Evolutionary conservation across 2,329 filamentous ascomycete species (phyloP).

Genomic region (Hymenoscyphus fraxineus): DNA sequence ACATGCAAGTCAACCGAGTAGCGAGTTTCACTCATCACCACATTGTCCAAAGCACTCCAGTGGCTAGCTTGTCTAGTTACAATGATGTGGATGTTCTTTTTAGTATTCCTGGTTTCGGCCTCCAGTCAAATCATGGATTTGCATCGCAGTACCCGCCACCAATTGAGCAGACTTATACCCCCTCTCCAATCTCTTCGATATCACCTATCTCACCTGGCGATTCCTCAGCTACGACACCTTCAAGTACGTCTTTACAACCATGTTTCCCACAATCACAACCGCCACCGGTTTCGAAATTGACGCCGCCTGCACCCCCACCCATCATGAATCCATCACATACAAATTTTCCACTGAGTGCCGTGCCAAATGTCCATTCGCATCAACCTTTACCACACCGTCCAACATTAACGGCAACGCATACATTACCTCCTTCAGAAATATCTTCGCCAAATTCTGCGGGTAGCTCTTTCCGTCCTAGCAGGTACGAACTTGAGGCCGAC

Average conservation of each 20-base stretch:
- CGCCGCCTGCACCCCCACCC: constrained; percentile 15
- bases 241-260: constrained; percentile 19
- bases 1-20: constrained; percentile 44
- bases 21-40: constrained; percentile 45
- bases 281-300: not conserved
- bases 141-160: constrained; percentile 23
- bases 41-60: constrained; percentile 39
- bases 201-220: constrained; percentile 30
- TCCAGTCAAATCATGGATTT: constrained; percentile 27
- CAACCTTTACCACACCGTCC: constrained; percentile 20
- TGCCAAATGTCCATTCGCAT: constrained; percentile 23
- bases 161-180: constrained; percentile 27
- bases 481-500: constrained; percentile 34
- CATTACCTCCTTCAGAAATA: constrained; percentile 18
- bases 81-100: constrained; percentile 28
- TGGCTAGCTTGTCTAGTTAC: constrained; percentile 36
- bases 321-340: constrained; percentile 19
- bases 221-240: constrained; percentile 23
- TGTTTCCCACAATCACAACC: constrained; percentile 21
- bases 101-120: constrained; percentile 31
- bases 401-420: constrained; percentile 17
- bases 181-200: constrained; percentile 29
- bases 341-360: constrained; percentile 19
- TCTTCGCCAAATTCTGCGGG: constrained; percentile 24
- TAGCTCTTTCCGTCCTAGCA: constrained; percentile 33